Evolutionary conservation across 2,329 filamentous ascomycete genomes (phyloP), one percentile per base, ranked within the genome.

Genomic region (Raffaelea ambrosiae): DNA sequence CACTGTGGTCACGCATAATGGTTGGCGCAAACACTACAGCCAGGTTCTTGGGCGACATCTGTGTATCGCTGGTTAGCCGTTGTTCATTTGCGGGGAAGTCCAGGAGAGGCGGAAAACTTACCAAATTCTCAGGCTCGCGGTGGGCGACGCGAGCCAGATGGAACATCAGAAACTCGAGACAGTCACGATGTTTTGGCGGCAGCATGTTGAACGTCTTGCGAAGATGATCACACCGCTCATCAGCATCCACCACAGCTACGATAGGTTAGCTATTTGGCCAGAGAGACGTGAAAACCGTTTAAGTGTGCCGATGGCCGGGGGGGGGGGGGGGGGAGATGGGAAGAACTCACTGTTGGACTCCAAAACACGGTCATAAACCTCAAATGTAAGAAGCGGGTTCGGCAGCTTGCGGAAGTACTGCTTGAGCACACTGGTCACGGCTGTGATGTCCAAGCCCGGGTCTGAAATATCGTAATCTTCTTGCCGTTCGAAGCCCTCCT

Each of bases 1-100:
- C 78, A 59, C 84, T 91, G 61, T 83, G 76, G 48, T 94, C 89
- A 57, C 91, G 81, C 88, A 98, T 95, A 57, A 98, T 94, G 1
- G 93, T 98, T 8, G 93, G 93, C 9, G 93, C 93, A 63, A 98
- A 98, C 35, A 98, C 93, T 39, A 98, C 93, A 3, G 93, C 89
- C 52, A 97, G 70, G 62, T 98, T 98, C 67, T 94, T 87, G 48
- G 91, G 87, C 21, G 88, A 95, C 93, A 98, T 98, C 81, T 87
- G 41, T 13, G n/a, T 5, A 41, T 23, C 3, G 43, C 48, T 43
- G 45, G 44, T 3, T n/a, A 23, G 16, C 5, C 23, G 10, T 19
- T 4, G 16, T 22, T 23, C 2, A 4, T 31, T 4, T 13, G 38
- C 36, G 14, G 31, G n/a, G 4, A 40, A 21, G 11, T 18, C 38